Conservation (phyloP, 2,329 filamentous ascomycete genomes). For the Colletotrichum sp. region DNA sequence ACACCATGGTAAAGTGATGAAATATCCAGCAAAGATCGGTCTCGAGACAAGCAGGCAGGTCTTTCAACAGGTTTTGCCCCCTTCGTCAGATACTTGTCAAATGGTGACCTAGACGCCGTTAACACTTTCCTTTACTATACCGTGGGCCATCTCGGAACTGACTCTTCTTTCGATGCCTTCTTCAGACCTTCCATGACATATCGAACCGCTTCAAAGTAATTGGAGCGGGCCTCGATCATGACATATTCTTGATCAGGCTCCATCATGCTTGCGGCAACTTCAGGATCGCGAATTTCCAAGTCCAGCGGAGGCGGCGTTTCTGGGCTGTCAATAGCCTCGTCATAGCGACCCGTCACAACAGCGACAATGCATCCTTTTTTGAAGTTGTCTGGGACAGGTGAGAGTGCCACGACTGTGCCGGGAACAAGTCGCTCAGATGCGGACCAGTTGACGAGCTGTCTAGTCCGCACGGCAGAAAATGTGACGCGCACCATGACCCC, state of each 20-base stretch:
- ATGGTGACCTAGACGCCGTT: slow-evolving; percentile 49
- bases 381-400: slow-evolving; percentile 65
- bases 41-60: background rate
- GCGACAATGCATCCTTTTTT: slow-evolving; percentile 70
- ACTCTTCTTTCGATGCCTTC: slow-evolving; percentile 58
- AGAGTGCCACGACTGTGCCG: slow-evolving; percentile 59
- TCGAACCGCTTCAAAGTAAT: slow-evolving; percentile 79
- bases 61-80: slow-evolving; percentile 32
- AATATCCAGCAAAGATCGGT: background rate
- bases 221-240: slow-evolving; percentile 77
- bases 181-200: slow-evolving; percentile 79
- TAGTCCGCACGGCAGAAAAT: slow-evolving; percentile 71
- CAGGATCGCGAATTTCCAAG: slow-evolving; percentile 21
- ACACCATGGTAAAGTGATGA: background rate
- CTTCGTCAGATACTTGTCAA: slow-evolving; percentile 66
- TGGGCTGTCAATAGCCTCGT: background rate
- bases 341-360: slow-evolving; percentile 64
- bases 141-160: slow-evolving; percentile 26
- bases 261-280: slow-evolving; percentile 48
- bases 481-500: slow-evolving; percentile 71
- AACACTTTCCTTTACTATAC: background rate
- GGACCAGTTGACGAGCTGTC: slow-evolving; percentile 70
- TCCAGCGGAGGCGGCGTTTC: slow-evolving; percentile 56
- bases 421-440: slow-evolving; percentile 56
- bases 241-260: slow-evolving; percentile 73